Evolutionary conservation across 257 asterid genomes (phyloP), one percentile per base, ranked within the genome.

Genomic region (Salvia rosmarinus): DNA sequence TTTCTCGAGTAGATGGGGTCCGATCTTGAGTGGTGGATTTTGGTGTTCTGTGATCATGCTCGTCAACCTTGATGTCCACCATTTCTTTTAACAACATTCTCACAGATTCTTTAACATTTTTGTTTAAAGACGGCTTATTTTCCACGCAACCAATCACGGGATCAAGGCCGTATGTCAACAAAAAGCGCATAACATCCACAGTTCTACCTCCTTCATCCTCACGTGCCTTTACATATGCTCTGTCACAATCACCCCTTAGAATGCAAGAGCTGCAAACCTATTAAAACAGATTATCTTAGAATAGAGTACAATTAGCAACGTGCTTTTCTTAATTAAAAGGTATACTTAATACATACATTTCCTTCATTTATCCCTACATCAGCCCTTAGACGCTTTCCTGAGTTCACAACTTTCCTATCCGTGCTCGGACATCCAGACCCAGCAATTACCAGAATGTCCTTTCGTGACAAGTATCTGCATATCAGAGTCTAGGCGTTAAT

Each of bases 201-300:
- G 97, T 91, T 74, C 95, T 83, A 42, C 90, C 93, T 17, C 97
- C 91, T 85, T 84, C 92, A 78, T 86, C 89, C 60, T 80, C 85
- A 57, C 74, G 86, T 5, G 89, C 92, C 84, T 74, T 82, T 9
- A 87, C 82, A 77, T 81, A 91, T 58, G 98, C 99, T 82, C 96
- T 78, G 68, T 85, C 97, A 65, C 98, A 95, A 63, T 85, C 86
- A 65, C 98, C 97, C 86, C 98, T 90, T 81, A 95, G 74, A 58
- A 80, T 75, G 86, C 98, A 91, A 32, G 92, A 78, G 88, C 94
- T 87, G 88, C 98, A 95, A 72, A 88, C 96, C 98, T 95, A 83
- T 70, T 62, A 80, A 79, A 73, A 71, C 21, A 14, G 67, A 35
- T 52, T 13, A 75, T 42, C 73, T 70, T 64, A 40, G 47, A 63